Evolutionary conservation across 176 grass and related monocot genomes (phyloP), one percentile per base, ranked within the genome.

Genomic region (Zizania latifolia): DNA sequence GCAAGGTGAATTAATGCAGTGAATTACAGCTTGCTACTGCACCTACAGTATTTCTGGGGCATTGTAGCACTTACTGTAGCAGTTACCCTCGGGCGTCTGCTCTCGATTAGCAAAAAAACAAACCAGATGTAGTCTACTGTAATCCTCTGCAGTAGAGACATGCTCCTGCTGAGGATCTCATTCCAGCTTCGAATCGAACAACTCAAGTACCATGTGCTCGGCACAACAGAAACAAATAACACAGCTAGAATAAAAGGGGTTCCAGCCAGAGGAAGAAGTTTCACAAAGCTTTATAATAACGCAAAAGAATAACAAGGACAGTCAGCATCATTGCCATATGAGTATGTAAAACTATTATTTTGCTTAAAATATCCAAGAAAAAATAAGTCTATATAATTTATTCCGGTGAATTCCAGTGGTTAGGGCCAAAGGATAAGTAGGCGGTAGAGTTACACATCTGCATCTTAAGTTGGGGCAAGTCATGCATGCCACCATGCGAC

Each of bases 311-410:
- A 37, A 37, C 11, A 69, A 69, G 45, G 38, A 65, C 13, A n/a
- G 13, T 45, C 10, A 6, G 38, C 45, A 63, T 16, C 33, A 78
- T 31, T 12, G 34, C 19, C 28, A 27, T 26, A 28, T 44, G 35
- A 53, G n/a, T 53, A 51, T 50, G 46, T n/a, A n/a, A n/a, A n/a
- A 58, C 53, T 75, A 75, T 68, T 67, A 63, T 41, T 75, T 45
- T 66, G 58, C 35, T 43, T 46, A 36, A 56, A 65, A 38, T 73
- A 46, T 63, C 16, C 16, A 62, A 76, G 8, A 21, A 51, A 31
- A 34, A 41, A 1, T 28, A 46, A 65, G 41, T 56, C 4, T 28
- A 21, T 43, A 70, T 58, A 10, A 57, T 58, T 76, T 86, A 62
- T 71, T 86, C 39, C 16, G 4, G 27, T 46, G 14, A 58, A 70